These are phyloP conservation scores for Colletotrichum godetiae DNA, from an alignment of 2,329 filamentous ascomycete species.

Conservation along the genomic window DNA sequence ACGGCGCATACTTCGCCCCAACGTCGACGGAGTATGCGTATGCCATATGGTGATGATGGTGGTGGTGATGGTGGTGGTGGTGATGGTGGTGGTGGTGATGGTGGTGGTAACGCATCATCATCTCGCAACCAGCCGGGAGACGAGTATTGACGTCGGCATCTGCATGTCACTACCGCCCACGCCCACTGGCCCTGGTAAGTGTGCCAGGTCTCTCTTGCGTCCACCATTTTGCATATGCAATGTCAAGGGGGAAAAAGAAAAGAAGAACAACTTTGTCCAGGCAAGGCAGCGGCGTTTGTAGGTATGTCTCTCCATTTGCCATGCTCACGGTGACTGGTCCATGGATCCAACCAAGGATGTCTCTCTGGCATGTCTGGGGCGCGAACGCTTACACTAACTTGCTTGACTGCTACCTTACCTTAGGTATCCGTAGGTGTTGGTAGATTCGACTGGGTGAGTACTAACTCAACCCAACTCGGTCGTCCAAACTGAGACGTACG, in stretches of 20 bases:
- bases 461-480: background rate
- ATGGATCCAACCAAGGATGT: background rate
- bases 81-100: background rate
- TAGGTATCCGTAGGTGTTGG: no score
- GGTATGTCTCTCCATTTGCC: no score
- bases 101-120: background rate
- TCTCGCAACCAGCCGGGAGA: slow-evolving; percentile 1
- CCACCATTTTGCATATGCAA: background rate
- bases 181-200: no score
- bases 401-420: background rate
- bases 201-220: no score
- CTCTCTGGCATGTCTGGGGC: background rate
- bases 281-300: no score
- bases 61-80: background rate
- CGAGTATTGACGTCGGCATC: background rate
- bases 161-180: background rate
- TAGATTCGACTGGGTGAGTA: no score
- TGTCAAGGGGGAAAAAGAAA: background rate
- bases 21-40: background rate
- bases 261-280: background rate
- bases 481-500: background rate
- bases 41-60: background rate
- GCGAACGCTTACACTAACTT: no score
- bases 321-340: no score
- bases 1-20: background rate